Conservation (phyloP, 2,329 filamentous ascomycete species). For the Aspergillus puulaauensis region DNA sequence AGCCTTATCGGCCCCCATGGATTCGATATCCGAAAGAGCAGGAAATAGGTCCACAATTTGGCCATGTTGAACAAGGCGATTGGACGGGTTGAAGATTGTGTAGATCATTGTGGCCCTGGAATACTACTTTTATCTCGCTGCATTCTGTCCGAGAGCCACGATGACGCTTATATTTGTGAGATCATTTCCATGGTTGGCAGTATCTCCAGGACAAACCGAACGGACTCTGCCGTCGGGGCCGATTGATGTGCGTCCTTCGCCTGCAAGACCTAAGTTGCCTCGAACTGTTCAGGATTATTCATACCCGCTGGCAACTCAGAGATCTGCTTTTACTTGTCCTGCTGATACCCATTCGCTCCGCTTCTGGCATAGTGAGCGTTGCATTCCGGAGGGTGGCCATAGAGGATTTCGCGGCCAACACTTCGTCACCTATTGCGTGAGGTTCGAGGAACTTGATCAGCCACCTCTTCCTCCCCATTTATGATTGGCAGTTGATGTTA, state of each 20-base stretch:
- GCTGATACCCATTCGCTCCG: slow-evolving; percentile 25
- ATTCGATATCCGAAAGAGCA: slow-evolving; percentile 14
- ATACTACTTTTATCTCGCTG: slow-evolving; percentile 13
- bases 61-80: slow-evolving; percentile 14
- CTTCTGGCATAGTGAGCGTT: slow-evolving; percentile 35
- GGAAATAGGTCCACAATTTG: slow-evolving; percentile 14
- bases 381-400: slow-evolving; percentile 39
- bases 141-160: slow-evolving; percentile 20
- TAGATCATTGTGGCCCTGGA: slow-evolving; percentile 9
- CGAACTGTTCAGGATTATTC: slow-evolving; percentile 3
- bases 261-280: background rate
- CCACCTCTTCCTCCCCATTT: slow-evolving; percentile 14
- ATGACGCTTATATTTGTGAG: slow-evolving; percentile 38
- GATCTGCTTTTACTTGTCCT: slow-evolving; percentile 25
- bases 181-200: slow-evolving; percentile 2
- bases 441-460: slow-evolving; percentile 26
- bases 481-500: slow-evolving; percentile 25
- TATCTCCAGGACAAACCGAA: slow-evolving; percentile 1
- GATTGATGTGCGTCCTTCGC: slow-evolving; percentile 10
- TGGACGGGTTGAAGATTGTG: slow-evolving; percentile 6
- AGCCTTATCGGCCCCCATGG: slow-evolving; percentile 15
- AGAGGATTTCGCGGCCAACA: slow-evolving; percentile 18
- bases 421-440: slow-evolving; percentile 17
- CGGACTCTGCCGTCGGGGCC: slow-evolving; percentile 11
- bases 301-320: slow-evolving; percentile 14